phyloP scores from a whole-genome alignment of 31 red algal species.

The Endocladia muricata region DNA sequence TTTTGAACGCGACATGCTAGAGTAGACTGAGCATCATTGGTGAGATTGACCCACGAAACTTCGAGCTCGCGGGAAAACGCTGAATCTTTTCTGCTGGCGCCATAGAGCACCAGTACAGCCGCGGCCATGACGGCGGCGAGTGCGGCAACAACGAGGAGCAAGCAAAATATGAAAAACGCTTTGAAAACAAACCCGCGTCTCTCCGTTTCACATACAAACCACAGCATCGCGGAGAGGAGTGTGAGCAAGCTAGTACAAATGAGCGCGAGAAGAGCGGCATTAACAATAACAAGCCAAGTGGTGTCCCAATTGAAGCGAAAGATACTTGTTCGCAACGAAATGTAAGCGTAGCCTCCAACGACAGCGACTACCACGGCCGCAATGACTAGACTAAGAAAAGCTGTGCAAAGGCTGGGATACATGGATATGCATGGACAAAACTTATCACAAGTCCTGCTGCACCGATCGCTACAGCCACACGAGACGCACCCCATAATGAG shows the following conservation, averaged over 20 bases:
- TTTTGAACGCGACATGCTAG: constrained; percentile 56
- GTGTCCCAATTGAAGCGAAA: constrained; percentile 49
- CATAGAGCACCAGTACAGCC: constrained; percentile 48
- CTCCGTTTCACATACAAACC: constrained; percentile 46
- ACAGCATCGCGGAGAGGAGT: constrained; percentile 33
- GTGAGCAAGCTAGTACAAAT: constrained; percentile 22
- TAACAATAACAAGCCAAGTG: constrained; percentile 28
- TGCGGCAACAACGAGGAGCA: constrained; percentile 25
- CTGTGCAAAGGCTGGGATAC: constrained; percentile 61
- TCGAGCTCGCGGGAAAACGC: constrained; percentile 38
- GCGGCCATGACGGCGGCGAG: constrained; percentile 50
- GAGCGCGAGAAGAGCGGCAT: constrained; percentile 48
- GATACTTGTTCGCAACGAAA: constrained; percentile 46
- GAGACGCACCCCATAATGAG: too few relatives aligned
- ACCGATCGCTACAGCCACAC: too few relatives aligned
- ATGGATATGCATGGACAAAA: constrained; percentile 75
- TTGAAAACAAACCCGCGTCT: constrained; percentile 13
- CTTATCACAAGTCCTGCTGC: constrained; percentile 43
- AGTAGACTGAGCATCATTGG: constrained; percentile 16
- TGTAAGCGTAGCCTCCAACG: constrained; percentile 62
- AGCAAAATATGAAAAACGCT: constrained; percentile 18
- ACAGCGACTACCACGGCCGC: constrained; percentile 35
- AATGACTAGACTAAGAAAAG: constrained; percentile 39
- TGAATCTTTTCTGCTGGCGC: constrained; percentile 24
- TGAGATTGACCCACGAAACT: constrained; percentile 28